Evolutionary conservation across 306 rosid genomes (phyloP).

Genomic region (Cyclanthera cordifolia): DNA sequence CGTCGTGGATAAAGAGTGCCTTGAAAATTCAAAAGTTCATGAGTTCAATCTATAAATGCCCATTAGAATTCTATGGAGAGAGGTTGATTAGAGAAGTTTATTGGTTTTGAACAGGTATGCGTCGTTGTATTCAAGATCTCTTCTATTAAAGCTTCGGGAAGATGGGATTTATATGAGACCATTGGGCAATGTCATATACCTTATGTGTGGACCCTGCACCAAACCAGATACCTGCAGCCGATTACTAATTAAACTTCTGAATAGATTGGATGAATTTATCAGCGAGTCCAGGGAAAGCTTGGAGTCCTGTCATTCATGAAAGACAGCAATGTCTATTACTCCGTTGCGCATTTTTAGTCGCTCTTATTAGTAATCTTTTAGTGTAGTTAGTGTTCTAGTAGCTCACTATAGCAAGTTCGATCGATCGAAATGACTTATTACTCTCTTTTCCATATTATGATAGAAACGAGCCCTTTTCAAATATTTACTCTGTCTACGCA

Average conservation of each 20-base stretch:
- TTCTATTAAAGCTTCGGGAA: constrained; percentile 58
- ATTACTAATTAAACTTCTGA: constrained; percentile 48
- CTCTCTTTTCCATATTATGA: not conserved
- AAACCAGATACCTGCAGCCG: constrained; percentile 54
- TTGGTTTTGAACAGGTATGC: constrained; percentile 47
- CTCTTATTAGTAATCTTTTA: not conserved
- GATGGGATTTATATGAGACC: constrained; percentile 79
- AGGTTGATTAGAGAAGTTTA: not conserved
- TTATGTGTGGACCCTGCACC: constrained; percentile 88
- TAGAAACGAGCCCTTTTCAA: no score
- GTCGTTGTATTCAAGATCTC: constrained; percentile 56
- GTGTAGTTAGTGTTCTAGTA: not conserved
- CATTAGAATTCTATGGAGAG: not conserved
- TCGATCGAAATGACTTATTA: not conserved
- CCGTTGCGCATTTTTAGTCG: not conserved
- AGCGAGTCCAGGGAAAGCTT: constrained; percentile 6
- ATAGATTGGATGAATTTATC: constrained; percentile 52
- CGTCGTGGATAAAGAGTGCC: no score
- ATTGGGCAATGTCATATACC: constrained; percentile 73
- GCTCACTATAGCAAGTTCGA: not conserved
- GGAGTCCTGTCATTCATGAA: constrained; percentile 1
- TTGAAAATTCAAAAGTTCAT: no score
- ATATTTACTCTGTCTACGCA: no score
- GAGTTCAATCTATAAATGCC: no score
- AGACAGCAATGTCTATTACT: not conserved